A percentile compares a stretch with the other conserved stretches of the same genome.
Conservation (phyloP, 2,329 filamentous ascomycete species). For the Paraphoma sp. region DNA sequence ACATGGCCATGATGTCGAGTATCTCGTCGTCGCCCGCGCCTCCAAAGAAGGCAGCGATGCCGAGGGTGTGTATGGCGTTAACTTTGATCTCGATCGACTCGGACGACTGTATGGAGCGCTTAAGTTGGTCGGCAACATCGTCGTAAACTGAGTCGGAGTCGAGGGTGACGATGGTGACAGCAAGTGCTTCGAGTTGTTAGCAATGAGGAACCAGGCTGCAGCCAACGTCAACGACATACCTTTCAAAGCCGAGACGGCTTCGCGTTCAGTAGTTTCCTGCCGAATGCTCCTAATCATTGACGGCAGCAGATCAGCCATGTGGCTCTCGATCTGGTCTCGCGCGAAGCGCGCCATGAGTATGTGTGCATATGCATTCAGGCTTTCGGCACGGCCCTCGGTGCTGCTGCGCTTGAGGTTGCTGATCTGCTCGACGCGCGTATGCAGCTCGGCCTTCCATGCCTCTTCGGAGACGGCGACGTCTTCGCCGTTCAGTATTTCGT, state of each 20-base stretch:
- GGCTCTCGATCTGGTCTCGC: constrained; percentile 65
- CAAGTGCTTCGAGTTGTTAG: constrained; percentile 60
- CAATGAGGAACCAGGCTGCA: background rate
- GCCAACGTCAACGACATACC: constrained; percentile 41
- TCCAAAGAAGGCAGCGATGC: constrained; percentile 75
- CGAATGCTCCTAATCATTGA: constrained; percentile 75
- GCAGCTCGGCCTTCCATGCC: constrained; percentile 68
- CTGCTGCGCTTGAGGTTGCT: constrained; percentile 81
- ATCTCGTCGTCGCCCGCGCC: constrained; percentile 73
- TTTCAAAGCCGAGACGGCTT: constrained; percentile 73
- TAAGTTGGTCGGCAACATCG: constrained; percentile 63
- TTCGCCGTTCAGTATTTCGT: constrained; percentile 63
- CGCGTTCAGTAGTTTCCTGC: constrained; percentile 70
- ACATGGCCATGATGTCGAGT: constrained; percentile 74
- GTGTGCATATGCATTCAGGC: constrained; percentile 66
- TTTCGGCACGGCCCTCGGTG: constrained; percentile 71
- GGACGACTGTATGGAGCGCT: constrained; percentile 70
- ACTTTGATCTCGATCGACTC: constrained; percentile 70
- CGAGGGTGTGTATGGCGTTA: constrained; percentile 75
- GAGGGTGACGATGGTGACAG: constrained; percentile 72
- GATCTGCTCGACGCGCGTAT: constrained; percentile 73
- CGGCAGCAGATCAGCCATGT: constrained; percentile 66
- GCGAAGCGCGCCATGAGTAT: constrained; percentile 73
- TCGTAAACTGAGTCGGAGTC: constrained; percentile 72
- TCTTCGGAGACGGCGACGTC: constrained; percentile 58